phyloP scores from a whole-genome alignment of 2,329 filamentous ascomycete species.

The Dothideomycetes sp. region DNA sequence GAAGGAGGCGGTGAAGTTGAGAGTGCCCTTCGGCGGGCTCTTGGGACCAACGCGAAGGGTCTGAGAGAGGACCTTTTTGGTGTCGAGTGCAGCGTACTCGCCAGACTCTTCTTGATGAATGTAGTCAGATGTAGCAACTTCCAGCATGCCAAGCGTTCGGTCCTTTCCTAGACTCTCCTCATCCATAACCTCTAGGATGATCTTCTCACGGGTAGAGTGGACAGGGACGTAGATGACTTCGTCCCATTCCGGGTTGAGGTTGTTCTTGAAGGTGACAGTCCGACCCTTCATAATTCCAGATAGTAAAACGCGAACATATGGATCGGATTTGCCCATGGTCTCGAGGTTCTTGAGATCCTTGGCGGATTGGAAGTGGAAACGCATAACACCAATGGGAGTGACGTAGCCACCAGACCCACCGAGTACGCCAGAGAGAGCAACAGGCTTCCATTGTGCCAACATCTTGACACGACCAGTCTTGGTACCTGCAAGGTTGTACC shows the following conservation, averaged over 20 bases:
- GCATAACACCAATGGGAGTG: conserved; percentile 88
- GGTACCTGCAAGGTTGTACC: conserved; percentile 78
- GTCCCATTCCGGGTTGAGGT: conserved; percentile 90
- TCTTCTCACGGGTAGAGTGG: conserved; percentile 70
- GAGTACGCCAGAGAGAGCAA: conserved; percentile 68
- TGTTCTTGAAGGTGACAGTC: conserved; percentile 93
- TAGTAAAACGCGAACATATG: conserved; percentile 78
- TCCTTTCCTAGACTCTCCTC: conserved; percentile 87
- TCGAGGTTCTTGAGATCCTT: conserved; percentile 82
- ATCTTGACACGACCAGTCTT: conserved; percentile 82
- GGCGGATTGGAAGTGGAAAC: conserved; percentile 80
- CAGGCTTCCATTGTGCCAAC: conserved; percentile 89
- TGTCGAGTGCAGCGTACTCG: conserved; percentile 68
- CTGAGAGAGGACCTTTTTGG: conserved; percentile 56
- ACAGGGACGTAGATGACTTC: conserved; percentile 91
- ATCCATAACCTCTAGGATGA: conserved; percentile 92
- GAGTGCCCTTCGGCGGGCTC: conserved; percentile 62
- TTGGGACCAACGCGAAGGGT: conserved; percentile 65
- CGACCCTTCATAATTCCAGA: conserved; percentile 84
- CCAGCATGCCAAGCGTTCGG: conserved; percentile 70
- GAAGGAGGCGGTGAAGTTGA: conserved; percentile 79
- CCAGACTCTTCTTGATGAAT: conserved; percentile 67
- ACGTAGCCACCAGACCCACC: conserved; percentile 79
- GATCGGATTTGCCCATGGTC: conserved; percentile 92
- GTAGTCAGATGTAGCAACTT: conserved; percentile 68